Conservation (phyloP, 2,329 filamentous ascomycete genomes). For the Xylariales sp. region DNA sequence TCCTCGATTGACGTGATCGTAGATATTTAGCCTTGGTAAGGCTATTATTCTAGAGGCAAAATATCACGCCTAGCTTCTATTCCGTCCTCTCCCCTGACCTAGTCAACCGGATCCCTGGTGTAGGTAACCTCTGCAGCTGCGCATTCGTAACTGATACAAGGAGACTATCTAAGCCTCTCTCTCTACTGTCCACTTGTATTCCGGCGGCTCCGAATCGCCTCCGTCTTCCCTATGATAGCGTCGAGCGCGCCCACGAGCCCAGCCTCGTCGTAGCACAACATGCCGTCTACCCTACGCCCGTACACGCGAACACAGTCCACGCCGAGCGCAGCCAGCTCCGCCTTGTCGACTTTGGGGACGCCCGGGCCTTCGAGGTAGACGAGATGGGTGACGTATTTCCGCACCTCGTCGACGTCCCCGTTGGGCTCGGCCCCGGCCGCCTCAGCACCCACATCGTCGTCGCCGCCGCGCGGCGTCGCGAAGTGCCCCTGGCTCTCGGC, state of each 20-base stretch:
- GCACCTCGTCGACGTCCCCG: conserved; percentile 54
- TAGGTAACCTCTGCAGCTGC: neutral
- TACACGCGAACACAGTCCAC: conserved; percentile 84
- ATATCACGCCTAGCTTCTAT: neutral
- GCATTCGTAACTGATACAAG: too few species aligned
- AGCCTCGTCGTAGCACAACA: conserved; percentile 78
- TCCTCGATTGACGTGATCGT: neutral
- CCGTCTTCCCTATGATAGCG: conserved; percentile 74
- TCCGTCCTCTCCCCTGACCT: neutral
- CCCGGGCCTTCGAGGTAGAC: conserved; percentile 79
- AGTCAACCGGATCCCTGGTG: neutral
- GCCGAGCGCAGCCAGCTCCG: conserved; percentile 71
- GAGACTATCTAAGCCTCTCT: too few species aligned
- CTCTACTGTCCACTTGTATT: conserved; percentile 54
- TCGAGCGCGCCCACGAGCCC: conserved; percentile 81
- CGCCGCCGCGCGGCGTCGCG: neutral
- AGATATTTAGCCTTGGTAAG: neutral
- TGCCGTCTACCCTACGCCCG: conserved; percentile 68
- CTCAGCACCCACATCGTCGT: neutral
- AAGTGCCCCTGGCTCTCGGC: conserved; percentile 70
- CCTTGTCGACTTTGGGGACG: conserved; percentile 76
- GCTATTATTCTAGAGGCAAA: neutral
- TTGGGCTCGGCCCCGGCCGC: neutral
- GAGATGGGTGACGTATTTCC: conserved; percentile 82
- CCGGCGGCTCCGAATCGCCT: conserved; percentile 56